phyloP scores from a whole-genome alignment of 345 rosid species.

The Durio zibethinus region DNA sequence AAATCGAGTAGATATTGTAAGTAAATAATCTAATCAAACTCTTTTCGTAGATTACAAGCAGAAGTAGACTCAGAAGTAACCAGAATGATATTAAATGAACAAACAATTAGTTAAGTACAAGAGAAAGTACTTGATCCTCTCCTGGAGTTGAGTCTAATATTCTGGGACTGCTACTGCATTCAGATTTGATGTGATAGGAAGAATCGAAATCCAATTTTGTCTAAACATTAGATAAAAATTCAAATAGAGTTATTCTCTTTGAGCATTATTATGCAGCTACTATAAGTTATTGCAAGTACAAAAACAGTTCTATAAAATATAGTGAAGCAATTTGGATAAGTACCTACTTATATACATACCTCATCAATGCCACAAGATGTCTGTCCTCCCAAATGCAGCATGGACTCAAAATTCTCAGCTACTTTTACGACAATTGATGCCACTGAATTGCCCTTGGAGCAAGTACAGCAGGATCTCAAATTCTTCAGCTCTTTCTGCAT shows the following conservation, averaged over 20 bases:
- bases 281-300: neutral
- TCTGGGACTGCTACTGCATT: slow-evolving; percentile 15
- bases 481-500: slow-evolving; percentile 51
- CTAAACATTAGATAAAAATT: slow-evolving; percentile 17
- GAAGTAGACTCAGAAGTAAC: neutral
- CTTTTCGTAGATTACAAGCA: neutral
- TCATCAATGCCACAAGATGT: slow-evolving; percentile 21
- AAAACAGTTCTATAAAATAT: neutral
- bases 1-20: neutral
- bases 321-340: neutral
- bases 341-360: slow-evolving; percentile 25
- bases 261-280: neutral
- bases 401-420: slow-evolving; percentile 23
- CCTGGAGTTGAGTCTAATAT: slow-evolving; percentile 8
- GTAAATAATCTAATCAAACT: neutral
- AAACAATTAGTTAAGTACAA: neutral
- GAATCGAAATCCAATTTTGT: slow-evolving; percentile 6
- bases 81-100: neutral
- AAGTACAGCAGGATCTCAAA: slow-evolving; percentile 46
- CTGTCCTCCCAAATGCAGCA: slow-evolving; percentile 20
- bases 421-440: slow-evolving; percentile 24
- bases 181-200: slow-evolving; percentile 10
- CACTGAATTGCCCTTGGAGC: slow-evolving; percentile 25
- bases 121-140: slow-evolving; percentile 13
- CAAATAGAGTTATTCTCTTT: neutral